phyloP scores from a whole-genome alignment of 1,139 yeast genomes.

The Candida labiduridarum region DNA sequence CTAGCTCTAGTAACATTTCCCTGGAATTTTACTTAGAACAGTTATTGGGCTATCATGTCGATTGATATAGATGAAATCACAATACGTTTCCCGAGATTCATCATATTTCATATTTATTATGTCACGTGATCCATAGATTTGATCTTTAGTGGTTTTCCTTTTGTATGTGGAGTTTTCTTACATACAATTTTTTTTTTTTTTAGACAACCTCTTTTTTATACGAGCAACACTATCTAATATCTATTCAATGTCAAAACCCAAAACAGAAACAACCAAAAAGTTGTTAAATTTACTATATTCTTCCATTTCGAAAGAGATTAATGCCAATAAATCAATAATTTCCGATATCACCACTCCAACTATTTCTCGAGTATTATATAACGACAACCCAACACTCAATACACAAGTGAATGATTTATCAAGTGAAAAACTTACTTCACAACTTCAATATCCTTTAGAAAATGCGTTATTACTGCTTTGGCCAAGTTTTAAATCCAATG shows the following conservation, averaged over 20 bases:
- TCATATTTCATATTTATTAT: too few relatives aligned
- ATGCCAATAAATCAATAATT: constrained; percentile 19
- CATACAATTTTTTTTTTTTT: not conserved
- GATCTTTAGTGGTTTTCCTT: not conserved
- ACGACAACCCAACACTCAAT: not conserved
- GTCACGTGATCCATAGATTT: not conserved
- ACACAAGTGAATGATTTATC: not conserved
- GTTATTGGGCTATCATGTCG: too few relatives aligned
- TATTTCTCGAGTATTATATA: not conserved
- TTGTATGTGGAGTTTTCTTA: not conserved
- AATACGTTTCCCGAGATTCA: too few relatives aligned
- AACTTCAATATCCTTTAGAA: constrained; percentile 8
- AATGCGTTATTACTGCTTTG: constrained; percentile 10
- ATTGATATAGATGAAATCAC: too few relatives aligned
- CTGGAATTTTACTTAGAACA: too few relatives aligned
- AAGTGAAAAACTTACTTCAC: not conserved
- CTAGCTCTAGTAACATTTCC: too few relatives aligned
- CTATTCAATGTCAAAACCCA: constrained; percentile 17
- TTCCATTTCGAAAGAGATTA: constrained; percentile 32
- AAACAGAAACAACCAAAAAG: constrained; percentile 27
- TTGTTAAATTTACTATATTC: constrained; percentile 35
- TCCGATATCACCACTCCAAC: constrained; percentile 6
- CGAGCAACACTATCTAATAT: not conserved
- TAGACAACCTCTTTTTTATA: not conserved
- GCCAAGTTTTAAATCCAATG: constrained; percentile 22